Base-by-base conservation (phyloP, 306 rosid species). In the Geum urbanum region DNA sequence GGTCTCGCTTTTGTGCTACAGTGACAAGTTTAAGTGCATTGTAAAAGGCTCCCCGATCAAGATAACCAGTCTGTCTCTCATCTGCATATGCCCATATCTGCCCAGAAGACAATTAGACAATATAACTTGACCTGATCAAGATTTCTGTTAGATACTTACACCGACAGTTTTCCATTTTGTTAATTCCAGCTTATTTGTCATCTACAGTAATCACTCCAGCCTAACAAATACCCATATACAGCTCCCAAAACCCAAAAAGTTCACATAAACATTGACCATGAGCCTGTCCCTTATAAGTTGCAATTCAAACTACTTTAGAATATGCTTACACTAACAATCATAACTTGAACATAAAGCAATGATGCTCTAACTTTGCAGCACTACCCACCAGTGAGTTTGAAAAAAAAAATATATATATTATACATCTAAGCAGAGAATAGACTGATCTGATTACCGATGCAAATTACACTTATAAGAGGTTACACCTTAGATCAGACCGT, bases 1-100 rank as follows among this genome's bases (percentile, higher is more conserved):
- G 79, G 40, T 91, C 96, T 43, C 95, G 89, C 81, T 86, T 91
- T 75, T 95, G 99, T 59, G 96, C 99, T 70, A 95, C 97, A n/a
- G 99, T 95, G 49, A 89, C 95, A 76, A 95, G 99, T 74, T 84
- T 91, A 77, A 95, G 99, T 64, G 97, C 97, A 86, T 95, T 89
- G 83, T 95, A 91, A 77, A 95, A 95, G 85, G 91, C 99, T 5
- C 85, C 79, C 49, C 90, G 87, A 49, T 96, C 96, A 52, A 95
- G 97, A 73, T 77, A 95, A 43, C 87, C 87, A 72, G 86, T 86
- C 69, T 91, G 92, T 74, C 86, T 84, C 78, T 53, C 86, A 73
- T 91, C 89, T 69, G 99, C 91, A 83, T 67, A 64, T 40, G 85
- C 87, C 99, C 99, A 95, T 72, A 95, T 86, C 99, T 95, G 86